These are phyloP conservation scores for Phytophthora sojae DNA, from an alignment of 352 stramenopile species.

Conservation along the genomic window DNA sequence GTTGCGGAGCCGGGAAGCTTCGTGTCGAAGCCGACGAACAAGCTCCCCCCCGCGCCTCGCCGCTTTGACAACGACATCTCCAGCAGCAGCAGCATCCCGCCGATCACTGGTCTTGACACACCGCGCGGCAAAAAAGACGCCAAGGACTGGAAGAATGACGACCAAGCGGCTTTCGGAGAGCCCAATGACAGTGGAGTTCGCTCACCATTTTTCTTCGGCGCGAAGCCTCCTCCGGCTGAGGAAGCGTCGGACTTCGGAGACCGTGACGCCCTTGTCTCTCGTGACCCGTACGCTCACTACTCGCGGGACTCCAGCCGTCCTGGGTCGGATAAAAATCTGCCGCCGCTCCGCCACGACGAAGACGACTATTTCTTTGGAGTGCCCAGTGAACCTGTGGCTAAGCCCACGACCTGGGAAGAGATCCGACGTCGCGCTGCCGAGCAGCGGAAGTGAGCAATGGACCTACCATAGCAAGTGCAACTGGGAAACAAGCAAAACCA, in stretches of 20 bases:
- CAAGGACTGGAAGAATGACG: conserved; percentile 11
- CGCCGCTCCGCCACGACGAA: conserved; percentile 46
- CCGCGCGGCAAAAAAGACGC: conserved; percentile 22
- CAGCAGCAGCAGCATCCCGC: conserved; percentile 34
- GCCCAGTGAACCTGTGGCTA: conserved; percentile 30
- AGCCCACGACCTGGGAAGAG: conserved; percentile 81
- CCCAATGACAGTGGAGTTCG: conserved; percentile 25
- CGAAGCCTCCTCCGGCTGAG: conserved; percentile 21
- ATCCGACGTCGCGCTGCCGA: conserved; percentile 67
- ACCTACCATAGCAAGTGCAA: background rate
- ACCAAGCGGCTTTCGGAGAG: conserved; percentile 34
- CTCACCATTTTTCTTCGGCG: conserved; percentile 64
- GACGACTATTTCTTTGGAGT: conserved; percentile 62
- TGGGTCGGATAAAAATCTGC: conserved; percentile 18
- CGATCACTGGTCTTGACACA: conserved; percentile 39
- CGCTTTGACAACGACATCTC: conserved; percentile 21
- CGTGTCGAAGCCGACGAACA: conserved; percentile 16
- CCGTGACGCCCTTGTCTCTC: conserved; percentile 40
- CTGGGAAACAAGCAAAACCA: background rate
- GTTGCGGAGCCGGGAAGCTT: conserved; percentile 14
- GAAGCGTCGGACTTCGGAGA: conserved; percentile 12
- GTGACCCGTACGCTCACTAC: conserved; percentile 48
- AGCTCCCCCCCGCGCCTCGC: conserved; percentile 14
- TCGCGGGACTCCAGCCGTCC: conserved; percentile 18
- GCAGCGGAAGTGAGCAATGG: conserved; percentile 54